Percentiles rank a stretch among this genome's conserved stretches.
These are phyloP conservation scores for Raphanus sativus DNA, from an alignment of 345 rosid genomes.

Conservation along the genomic window DNA sequence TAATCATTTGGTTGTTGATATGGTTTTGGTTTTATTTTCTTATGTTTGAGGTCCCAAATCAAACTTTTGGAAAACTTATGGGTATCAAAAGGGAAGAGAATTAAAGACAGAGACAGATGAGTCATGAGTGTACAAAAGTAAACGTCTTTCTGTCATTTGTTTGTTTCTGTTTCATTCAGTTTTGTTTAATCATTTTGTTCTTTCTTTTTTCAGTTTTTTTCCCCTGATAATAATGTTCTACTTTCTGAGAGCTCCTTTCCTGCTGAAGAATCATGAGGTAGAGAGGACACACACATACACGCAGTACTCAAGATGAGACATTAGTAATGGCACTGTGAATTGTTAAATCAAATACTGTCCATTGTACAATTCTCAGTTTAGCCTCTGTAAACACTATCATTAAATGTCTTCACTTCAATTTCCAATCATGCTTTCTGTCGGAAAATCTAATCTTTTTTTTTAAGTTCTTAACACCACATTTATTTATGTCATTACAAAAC, in stretches of 20 bases:
- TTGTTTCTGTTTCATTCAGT: slow-evolving; percentile 11
- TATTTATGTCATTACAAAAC: neutral
- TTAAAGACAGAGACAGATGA: slow-evolving; percentile 22
- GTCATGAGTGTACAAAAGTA: slow-evolving; percentile 9
- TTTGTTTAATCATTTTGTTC: slow-evolving; percentile 12
- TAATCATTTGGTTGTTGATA: neutral
- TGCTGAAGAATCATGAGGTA: neutral
- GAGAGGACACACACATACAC: neutral
- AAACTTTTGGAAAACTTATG: slow-evolving; percentile 16
- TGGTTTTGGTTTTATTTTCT: neutral
- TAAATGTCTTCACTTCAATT: neutral
- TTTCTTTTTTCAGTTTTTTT: neutral
- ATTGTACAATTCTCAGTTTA: neutral
- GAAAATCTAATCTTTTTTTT: neutral
- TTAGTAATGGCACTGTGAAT: neutral
- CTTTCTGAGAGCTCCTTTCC: neutral
- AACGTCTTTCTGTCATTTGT: slow-evolving; percentile 32
- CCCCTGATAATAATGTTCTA: neutral
- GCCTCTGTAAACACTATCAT: neutral
- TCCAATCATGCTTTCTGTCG: slow-evolving; percentile 22
- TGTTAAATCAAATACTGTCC: neutral
- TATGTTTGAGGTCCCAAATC: slow-evolving; percentile 6
- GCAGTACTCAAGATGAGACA: slow-evolving; percentile 9
- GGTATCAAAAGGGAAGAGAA: slow-evolving; percentile 10
- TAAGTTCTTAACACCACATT: neutral